phyloP scores from a whole-genome alignment of 2,329 filamentous ascomycete species.

The Neurospora sp. region DNA sequence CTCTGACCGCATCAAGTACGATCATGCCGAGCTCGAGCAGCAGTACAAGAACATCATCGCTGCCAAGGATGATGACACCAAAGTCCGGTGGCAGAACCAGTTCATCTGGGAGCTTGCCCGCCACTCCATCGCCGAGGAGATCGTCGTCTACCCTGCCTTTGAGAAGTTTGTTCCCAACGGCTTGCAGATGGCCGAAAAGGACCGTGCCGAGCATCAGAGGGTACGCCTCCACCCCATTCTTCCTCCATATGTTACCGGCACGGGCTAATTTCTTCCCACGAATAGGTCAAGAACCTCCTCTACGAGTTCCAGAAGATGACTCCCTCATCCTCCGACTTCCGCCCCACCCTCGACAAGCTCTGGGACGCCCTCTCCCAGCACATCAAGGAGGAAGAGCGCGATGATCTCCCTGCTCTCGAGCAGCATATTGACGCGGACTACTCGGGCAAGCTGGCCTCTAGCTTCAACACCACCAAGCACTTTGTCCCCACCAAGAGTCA shows the following conservation, averaged over 20 bases:
- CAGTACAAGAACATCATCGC: conserved; percentile 33
- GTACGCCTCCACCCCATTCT: conserved; percentile 15
- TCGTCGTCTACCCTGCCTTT: conserved; percentile 44
- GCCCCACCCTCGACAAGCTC: conserved; percentile 21
- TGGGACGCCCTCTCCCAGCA: conserved; percentile 33
- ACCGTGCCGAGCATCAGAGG: conserved; percentile 36
- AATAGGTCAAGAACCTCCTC: conserved; percentile 41
- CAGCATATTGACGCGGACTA: conserved; percentile 25
- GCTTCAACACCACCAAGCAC: conserved; percentile 40
- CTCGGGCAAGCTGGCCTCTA: conserved; percentile 28
- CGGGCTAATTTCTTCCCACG: not conserved
- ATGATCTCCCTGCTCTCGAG: conserved; percentile 41
- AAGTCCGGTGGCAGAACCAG: conserved; percentile 33
- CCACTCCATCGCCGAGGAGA: conserved; percentile 38
- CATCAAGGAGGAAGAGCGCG: conserved; percentile 39
- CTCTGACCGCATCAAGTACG: conserved; percentile 26
- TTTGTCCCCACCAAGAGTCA: conserved; percentile 44
- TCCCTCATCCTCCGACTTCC: conserved; percentile 30
- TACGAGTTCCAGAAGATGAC: conserved; percentile 38
- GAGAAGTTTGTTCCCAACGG: conserved; percentile 37
- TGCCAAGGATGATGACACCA: conserved; percentile 26
- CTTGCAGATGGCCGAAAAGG: conserved; percentile 33
- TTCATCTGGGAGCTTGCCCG: conserved; percentile 40
- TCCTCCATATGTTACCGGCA: not conserved
- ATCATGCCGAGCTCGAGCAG: conserved; percentile 22